Evolutionary conservation across 305 asterid species (phyloP).

Genomic region (Ilex paraguariensis): DNA sequence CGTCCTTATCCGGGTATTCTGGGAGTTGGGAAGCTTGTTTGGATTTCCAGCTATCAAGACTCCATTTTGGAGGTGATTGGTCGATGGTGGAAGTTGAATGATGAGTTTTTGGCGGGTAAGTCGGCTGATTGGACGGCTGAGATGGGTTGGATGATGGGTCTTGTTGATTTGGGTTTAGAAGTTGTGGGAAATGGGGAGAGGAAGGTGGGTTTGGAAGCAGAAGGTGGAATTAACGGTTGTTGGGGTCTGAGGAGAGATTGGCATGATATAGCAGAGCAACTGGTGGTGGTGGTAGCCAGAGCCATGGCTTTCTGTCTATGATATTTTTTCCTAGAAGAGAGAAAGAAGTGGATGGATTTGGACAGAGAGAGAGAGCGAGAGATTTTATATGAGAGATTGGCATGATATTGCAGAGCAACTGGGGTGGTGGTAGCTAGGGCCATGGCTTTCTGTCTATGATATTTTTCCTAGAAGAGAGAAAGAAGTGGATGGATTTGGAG

Average conservation of each 20-base stretch:
- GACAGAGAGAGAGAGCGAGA: no score
- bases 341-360: no score
- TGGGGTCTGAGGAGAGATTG: conserved; percentile 14
- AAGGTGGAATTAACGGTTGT: background rate
- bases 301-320: conserved; percentile 15
- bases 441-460: conserved; percentile 8
- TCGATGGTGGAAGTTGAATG: conserved; percentile 16
- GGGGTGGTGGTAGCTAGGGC: conserved; percentile 22
- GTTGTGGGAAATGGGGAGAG: conserved; percentile 12
- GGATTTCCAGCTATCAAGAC: conserved; percentile 48
- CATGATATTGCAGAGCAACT: conserved; percentile 4
- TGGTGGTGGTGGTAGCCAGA: conserved; percentile 16
- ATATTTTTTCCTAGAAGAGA: no score
- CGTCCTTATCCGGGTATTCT: conserved; percentile 38
- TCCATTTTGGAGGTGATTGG: conserved; percentile 31
- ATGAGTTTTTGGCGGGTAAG: conserved; percentile 11
- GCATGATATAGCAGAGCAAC: conserved; percentile 7
- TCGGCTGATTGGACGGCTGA: conserved; percentile 37
- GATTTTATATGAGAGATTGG: conserved; percentile 13
- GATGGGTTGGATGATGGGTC: conserved; percentile 20
- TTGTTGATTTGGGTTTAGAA: conserved; percentile 11
- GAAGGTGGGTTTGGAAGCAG: conserved; percentile 16
- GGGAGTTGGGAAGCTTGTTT: conserved; percentile 52
- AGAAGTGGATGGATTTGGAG: no score
- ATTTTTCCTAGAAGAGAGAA: no score